Evolutionary conservation across 1,284 basidiomycete genomes (phyloP).

Genomic region (Rhodotorula mucilaginosa): DNA sequence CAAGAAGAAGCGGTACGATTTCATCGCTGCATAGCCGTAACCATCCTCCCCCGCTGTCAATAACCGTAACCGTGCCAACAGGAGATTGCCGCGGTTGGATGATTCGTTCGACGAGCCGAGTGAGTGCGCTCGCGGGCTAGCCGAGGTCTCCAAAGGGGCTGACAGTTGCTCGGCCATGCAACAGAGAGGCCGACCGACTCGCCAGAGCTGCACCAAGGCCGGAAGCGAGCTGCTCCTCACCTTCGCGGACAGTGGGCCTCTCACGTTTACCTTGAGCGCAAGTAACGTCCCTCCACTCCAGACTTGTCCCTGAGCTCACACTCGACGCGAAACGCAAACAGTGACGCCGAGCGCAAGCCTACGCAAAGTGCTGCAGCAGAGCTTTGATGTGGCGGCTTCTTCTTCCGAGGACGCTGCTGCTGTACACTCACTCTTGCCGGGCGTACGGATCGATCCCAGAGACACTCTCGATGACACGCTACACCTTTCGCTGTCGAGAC

Average conservation of each 20-base stretch:
- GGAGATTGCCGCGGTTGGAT: slow-evolving; percentile 31
- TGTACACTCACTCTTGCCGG: slow-evolving; percentile 54
- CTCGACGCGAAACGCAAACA: background rate
- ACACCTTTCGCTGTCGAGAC: slow-evolving; percentile 71
- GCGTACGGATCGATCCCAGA: background rate
- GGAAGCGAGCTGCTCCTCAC: slow-evolving; percentile 67
- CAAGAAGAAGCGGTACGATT: slow-evolving; percentile 19
- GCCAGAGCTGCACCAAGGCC: slow-evolving; percentile 71
- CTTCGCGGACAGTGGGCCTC: slow-evolving; percentile 74
- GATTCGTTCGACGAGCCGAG: slow-evolving; percentile 17
- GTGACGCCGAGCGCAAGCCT: slow-evolving; percentile 50
- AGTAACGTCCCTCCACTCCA: background rate
- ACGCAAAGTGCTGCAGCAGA: slow-evolving; percentile 55
- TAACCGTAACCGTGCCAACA: background rate
- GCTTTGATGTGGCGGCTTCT: slow-evolving; percentile 24
- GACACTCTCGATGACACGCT: slow-evolving; percentile 47
- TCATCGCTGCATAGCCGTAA: too few species aligned
- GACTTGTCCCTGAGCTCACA: background rate
- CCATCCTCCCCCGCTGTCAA: background rate
- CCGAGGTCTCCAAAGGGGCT: too few species aligned
- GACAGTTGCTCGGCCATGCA: too few species aligned
- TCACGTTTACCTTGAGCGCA: slow-evolving; percentile 62
- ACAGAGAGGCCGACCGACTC: slow-evolving; percentile 57
- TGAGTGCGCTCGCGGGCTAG: background rate
- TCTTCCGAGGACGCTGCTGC: slow-evolving; percentile 27